phyloP scores from a whole-genome alignment of 2,329 filamentous ascomycete genomes.

The Chaetoscypha palmicola region DNA sequence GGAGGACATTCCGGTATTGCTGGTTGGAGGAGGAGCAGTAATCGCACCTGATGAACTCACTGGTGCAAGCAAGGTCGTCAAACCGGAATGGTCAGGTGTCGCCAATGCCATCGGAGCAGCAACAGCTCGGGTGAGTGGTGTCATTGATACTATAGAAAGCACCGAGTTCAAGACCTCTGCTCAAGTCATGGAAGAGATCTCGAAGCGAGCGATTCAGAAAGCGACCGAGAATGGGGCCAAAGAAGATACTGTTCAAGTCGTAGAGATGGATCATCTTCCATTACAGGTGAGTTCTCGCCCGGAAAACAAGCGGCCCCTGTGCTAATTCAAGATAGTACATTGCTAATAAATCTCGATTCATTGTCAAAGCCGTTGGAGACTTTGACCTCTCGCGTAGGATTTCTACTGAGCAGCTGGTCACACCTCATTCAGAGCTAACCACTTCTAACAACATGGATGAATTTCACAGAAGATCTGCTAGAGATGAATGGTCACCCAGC shows the following conservation, averaged over 20 bases:
- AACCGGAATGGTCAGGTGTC: conserved; percentile 44
- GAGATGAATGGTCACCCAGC: conserved; percentile 39
- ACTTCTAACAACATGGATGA: conserved; percentile 21
- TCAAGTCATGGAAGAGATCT: conserved; percentile 35
- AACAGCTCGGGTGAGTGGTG: conserved; percentile 28
- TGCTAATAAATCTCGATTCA: conserved; percentile 18
- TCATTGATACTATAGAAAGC: conserved; percentile 21
- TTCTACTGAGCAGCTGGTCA: not conserved
- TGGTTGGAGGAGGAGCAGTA: conserved; percentile 51
- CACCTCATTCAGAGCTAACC: conserved; percentile 1
- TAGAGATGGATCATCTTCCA: conserved; percentile 37
- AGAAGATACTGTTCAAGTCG: conserved; percentile 35
- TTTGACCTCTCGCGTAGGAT: conserved; percentile 37
- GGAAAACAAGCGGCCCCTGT: too few relatives aligned
- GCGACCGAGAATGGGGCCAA: conserved; percentile 20
- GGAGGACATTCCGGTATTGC: conserved; percentile 42
- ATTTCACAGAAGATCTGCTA: conserved; percentile 34
- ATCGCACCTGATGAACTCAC: conserved; percentile 38
- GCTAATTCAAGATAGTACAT: conserved; percentile 13
- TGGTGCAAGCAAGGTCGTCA: conserved; percentile 42
- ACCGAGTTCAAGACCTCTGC: conserved; percentile 35
- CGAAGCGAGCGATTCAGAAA: conserved; percentile 31
- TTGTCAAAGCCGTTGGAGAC: conserved; percentile 31
- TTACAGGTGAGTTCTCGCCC: conserved; percentile 10
- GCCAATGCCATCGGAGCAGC: conserved; percentile 55